A percentile compares a stretch with the other conserved stretches of the same genome.
Conservation (phyloP, 176 grass and related monocot genomes). For the Zizania latifolia region DNA sequence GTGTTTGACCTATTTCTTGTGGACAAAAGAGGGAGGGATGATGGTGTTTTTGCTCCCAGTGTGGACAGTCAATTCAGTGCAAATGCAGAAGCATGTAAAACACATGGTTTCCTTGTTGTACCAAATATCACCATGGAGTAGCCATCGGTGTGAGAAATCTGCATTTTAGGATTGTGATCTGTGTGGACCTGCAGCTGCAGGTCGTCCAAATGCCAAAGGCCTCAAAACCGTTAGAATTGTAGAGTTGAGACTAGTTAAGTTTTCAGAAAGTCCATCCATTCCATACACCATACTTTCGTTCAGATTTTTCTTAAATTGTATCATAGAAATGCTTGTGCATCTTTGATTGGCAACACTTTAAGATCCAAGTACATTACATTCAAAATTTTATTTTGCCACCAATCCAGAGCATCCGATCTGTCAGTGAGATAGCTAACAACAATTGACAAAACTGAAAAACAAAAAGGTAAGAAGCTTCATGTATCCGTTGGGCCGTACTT, state of each 20-base stretch:
- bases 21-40: not conserved
- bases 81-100: not conserved
- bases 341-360: not conserved
- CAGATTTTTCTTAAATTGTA: no score
- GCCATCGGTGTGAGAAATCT: not conserved
- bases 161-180: no score
- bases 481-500: no score
- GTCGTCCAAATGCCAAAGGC: no score
- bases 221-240: no score
- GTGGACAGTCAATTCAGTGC: slow-evolving; percentile 3
- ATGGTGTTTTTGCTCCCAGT: not conserved
- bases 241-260: no score
- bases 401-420: not conserved
- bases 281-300: no score
- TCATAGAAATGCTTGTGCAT: not conserved
- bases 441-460: no score
- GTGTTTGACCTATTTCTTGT: not conserved
- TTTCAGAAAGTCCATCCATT: no score
- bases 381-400: not conserved
- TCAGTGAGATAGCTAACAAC: no score
- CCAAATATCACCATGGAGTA: not conserved
- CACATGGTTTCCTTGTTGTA: not conserved
- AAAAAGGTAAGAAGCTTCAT: no score
- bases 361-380: not conserved
- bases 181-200: no score